Percentiles rank a stretch among this genome's conserved stretches.
Evolutionary conservation across 1,284 basidiomycete genomes (phyloP).

Genomic region (Cerrena zonata): DNA sequence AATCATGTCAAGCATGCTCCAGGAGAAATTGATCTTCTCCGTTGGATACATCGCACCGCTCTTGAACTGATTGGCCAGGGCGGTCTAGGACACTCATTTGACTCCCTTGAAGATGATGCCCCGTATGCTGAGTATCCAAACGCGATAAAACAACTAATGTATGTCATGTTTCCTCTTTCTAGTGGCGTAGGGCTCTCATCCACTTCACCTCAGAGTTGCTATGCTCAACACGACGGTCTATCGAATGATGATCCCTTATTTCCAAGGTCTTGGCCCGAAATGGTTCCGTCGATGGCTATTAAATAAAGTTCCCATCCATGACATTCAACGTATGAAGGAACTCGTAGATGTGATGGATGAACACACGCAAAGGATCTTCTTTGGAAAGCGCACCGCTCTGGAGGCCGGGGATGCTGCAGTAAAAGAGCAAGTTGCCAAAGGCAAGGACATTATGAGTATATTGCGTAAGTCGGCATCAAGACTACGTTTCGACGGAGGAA

Average conservation of each 20-base stretch:
- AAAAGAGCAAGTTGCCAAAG: conserved; percentile 24
- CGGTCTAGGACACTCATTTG: conserved; percentile 35
- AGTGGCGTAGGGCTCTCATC: neutral
- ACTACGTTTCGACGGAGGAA: no score
- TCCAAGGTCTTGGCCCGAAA: conserved; percentile 1
- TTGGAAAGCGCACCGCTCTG: neutral
- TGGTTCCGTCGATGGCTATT: conserved; percentile 5
- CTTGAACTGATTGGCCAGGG: conserved; percentile 36
- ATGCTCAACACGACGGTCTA: no score
- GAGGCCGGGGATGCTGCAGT: conserved; percentile 7
- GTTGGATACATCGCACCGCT: conserved; percentile 31
- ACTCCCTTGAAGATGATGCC: conserved; percentile 23
- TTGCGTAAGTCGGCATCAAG: conserved; percentile 14
- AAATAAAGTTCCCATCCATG: neutral
- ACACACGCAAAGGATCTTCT: neutral
- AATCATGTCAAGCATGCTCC: conserved; percentile 15
- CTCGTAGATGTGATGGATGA: neutral
- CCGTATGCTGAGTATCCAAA: conserved; percentile 22
- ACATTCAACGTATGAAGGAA: neutral
- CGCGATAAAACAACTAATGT: conserved; percentile 21
- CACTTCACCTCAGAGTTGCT: neutral
- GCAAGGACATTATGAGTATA: conserved; percentile 16
- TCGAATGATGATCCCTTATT: conserved; percentile 3
- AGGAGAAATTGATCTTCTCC: conserved; percentile 29
- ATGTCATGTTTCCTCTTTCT: neutral